Evolutionary conservation across 805 yeast genomes (phyloP).

Genomic region (Metschnikowia koreensis): DNA sequence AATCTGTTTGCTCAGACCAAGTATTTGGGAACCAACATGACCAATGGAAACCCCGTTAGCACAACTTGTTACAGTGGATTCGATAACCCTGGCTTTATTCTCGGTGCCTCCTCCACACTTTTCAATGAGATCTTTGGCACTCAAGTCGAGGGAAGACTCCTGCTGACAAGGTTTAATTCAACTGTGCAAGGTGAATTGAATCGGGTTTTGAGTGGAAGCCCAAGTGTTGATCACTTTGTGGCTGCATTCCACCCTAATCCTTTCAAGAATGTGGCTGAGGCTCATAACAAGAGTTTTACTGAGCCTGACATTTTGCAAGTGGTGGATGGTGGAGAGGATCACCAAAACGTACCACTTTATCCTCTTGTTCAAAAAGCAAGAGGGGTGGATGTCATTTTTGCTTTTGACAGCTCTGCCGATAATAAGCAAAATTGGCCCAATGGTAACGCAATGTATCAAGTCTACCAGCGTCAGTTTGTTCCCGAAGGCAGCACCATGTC

Average conservation of each 20-base stretch:
- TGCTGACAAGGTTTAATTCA: slow-evolving; percentile 23
- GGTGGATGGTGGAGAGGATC: slow-evolving; percentile 50
- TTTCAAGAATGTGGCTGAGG: slow-evolving; percentile 26
- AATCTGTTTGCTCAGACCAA: slow-evolving; percentile 46
- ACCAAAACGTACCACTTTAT: slow-evolving; percentile 46
- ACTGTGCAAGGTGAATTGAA: not conserved
- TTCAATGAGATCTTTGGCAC: slow-evolving; percentile 38
- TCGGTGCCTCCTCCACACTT: slow-evolving; percentile 62
- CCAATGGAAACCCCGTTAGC: slow-evolving; percentile 41
- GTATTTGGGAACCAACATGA: slow-evolving; percentile 50
- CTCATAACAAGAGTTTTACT: slow-evolving; percentile 11
- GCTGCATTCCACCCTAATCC: slow-evolving; percentile 56
- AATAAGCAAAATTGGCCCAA: slow-evolving; percentile 49
- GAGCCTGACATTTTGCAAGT: slow-evolving; percentile 22
- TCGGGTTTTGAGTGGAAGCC: not conserved
- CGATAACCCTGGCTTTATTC: slow-evolving; percentile 58
- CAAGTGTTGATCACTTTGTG: slow-evolving; percentile 52
- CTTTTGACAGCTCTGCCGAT: slow-evolving; percentile 52
- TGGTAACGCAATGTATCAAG: slow-evolving; percentile 47
- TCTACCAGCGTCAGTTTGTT: slow-evolving; percentile 28
- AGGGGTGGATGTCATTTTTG: slow-evolving; percentile 36
- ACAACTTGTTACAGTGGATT: slow-evolving; percentile 46
- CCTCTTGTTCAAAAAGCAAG: slow-evolving; percentile 38
- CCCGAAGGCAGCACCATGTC: slow-evolving; percentile 21
- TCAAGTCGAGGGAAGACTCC: slow-evolving; percentile 25